Percentiles rank a stretch among this genome's conserved stretches.
Conservation (phyloP, 78 protist genomes). For the Monocercomonoides exilis region DNA sequence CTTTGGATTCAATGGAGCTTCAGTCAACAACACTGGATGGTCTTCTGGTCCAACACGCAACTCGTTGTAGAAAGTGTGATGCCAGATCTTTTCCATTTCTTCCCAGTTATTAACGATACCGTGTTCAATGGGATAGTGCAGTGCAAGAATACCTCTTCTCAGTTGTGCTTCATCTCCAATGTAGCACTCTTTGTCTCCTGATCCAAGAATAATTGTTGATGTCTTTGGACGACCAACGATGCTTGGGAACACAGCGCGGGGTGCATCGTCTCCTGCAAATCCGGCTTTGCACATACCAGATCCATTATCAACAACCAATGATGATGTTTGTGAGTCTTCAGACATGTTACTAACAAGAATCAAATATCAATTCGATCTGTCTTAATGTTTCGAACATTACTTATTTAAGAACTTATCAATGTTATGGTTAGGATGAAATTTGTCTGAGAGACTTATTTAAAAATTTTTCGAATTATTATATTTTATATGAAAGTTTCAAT, state of each 20-base stretch:
- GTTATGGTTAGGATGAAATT: no score
- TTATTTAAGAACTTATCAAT: no score
- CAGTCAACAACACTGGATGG: constrained; percentile 76
- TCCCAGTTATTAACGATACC: constrained; percentile 65
- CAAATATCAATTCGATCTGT: no score
- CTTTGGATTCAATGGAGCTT: constrained; percentile 79
- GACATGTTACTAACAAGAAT: no score
- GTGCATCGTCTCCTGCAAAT: constrained; percentile 72
- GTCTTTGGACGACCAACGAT: constrained; percentile 64
- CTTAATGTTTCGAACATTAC: no score
- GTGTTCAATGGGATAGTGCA: constrained; percentile 41
- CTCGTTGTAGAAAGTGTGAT: constrained; percentile 39
- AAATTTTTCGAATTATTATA: no score
- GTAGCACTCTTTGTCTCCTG: background rate
- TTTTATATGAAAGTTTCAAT: no score
- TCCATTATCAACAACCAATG: constrained; percentile 77
- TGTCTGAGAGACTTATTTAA: no score
- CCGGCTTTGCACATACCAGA: constrained; percentile 93
- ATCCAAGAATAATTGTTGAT: background rate
- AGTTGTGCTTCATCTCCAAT: constrained; percentile 16
- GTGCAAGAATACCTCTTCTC: background rate
- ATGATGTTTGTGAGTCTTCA: background rate
- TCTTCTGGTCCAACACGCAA: constrained; percentile 12
- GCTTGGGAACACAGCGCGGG: constrained; percentile 68
- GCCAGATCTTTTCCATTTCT: constrained; percentile 63